Base-by-base conservation (phyloP, 306 rosid species). In the Sechiopsis laciniata region DNA sequence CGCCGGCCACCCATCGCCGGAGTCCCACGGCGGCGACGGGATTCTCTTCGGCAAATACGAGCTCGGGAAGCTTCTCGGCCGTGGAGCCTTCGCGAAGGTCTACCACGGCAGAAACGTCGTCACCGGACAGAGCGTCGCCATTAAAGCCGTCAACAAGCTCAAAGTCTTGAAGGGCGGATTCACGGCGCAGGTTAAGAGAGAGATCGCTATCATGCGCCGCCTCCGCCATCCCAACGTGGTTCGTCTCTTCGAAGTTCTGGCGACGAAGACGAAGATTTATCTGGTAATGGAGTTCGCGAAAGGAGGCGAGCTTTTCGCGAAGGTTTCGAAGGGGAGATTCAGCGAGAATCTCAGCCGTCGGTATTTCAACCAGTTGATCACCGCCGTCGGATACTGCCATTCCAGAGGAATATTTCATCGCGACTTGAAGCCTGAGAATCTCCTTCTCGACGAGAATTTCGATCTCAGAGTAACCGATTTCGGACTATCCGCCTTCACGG, bases 371-470 rank as follows among this genome's bases (percentile, higher is more conserved):
- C 98, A 94, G 16, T 66, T 94, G 2, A 84, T 94, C 74, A 78
- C 92, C 20, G 92, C 97, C 81, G 82, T 94, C 5, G 82, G 84
- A 1, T 85, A 90, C 76, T 94, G 98, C 58, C 97, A 90, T 37
- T 79, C 88, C 0, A 64, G 55, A 3, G 97, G 96, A 2, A 85
- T 90, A 0, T 94, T 56, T 61, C 98, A 94, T 78, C 94, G 98
- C 0, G 98, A 94, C 74, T 82, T 94, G 46, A 94, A 94, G 72
- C 91, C 92, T 0, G 97, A 94, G 46, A 94, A 94, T 79, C 83
- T 94, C 8, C 73, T 94, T 0, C 78, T 94, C 4, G 96, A 89
- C 71, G 95, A 86, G 17, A 82, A 89, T 16, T 85, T 85, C 75
- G 68, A 82, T 8, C 80, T 94, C 0, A 82, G 81, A 8, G 88